These are phyloP conservation scores for Coniella vitis DNA, from an alignment of 2,329 filamentous ascomycete genomes.

Conservation along the genomic window DNA sequence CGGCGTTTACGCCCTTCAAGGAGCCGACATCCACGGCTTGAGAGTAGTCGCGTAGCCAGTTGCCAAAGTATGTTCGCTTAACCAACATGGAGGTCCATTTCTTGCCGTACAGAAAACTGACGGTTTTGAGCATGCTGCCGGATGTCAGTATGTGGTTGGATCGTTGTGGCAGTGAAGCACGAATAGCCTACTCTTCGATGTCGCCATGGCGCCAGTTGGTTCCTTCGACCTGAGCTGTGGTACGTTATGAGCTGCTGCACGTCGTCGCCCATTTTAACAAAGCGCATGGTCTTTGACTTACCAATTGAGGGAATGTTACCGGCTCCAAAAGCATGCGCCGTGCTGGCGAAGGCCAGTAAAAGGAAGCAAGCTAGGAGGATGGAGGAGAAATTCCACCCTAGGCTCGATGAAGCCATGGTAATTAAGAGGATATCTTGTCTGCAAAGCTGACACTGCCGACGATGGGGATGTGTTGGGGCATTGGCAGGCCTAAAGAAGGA, in stretches of 20 bases:
- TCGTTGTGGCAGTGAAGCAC: slow-evolving; percentile 28
- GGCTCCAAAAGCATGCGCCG: slow-evolving; percentile 57
- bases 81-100: slow-evolving; percentile 80
- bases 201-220: slow-evolving; percentile 65
- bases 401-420: slow-evolving; percentile 40
- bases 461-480: too few species aligned
- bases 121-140: slow-evolving; percentile 72
- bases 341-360: slow-evolving; percentile 47
- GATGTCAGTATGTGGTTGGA: slow-evolving; percentile 33
- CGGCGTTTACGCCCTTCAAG: slow-evolving; percentile 69
- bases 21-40: slow-evolving; percentile 77
- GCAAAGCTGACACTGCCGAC: background rate
- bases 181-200: slow-evolving; percentile 20
- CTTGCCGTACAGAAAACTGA: slow-evolving; percentile 71
- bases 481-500: too few species aligned
- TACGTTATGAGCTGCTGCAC: background rate
- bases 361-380: slow-evolving; percentile 44
- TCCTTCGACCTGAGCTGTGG: slow-evolving; percentile 50
- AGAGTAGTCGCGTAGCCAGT: slow-evolving; percentile 81
- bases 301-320: slow-evolving; percentile 63
- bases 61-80: slow-evolving; percentile 76
- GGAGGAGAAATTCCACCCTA: slow-evolving; percentile 40
- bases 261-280: too few species aligned
- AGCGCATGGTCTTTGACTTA: too few species aligned
- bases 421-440: background rate